Percentiles rank a stretch among this genome's conserved stretches.
Evolutionary conservation across 2,329 filamentous ascomycete genomes (phyloP).

Genomic region (Aureobasidium melanogenum): DNA sequence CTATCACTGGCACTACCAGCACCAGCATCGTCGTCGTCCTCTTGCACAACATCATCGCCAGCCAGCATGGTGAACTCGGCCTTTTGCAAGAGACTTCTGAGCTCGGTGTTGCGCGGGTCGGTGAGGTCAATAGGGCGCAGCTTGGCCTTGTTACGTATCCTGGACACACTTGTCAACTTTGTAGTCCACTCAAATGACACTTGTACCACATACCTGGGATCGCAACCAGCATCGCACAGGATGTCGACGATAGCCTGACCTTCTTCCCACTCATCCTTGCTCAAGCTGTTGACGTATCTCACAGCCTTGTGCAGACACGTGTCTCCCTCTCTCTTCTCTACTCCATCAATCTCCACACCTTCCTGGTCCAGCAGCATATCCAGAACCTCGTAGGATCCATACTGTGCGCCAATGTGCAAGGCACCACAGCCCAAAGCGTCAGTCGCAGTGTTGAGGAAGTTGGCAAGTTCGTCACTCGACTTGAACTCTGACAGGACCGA

Average conservation of each 20-base stretch:
- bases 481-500: slow-evolving; percentile 57
- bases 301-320: slow-evolving; percentile 74
- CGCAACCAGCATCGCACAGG: slow-evolving; percentile 71
- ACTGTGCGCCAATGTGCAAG: slow-evolving; percentile 78
- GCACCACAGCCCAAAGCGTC: slow-evolving; percentile 82
- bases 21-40: slow-evolving; percentile 34
- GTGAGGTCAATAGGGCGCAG: slow-evolving; percentile 64
- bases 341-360: slow-evolving; percentile 74
- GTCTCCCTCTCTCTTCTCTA: slow-evolving; percentile 62
- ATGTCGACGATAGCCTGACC: slow-evolving; percentile 63
- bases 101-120: slow-evolving; percentile 57
- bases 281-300: slow-evolving; percentile 64
- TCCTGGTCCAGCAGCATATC: slow-evolving; percentile 76
- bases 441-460: slow-evolving; percentile 75
- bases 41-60: slow-evolving; percentile 40
- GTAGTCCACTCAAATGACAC: background rate
- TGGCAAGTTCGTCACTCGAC: slow-evolving; percentile 53
- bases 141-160: slow-evolving; percentile 61
- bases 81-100: slow-evolving; percentile 57
- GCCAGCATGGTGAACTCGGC: slow-evolving; percentile 56
- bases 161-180: slow-evolving; percentile 15
- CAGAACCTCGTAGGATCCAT: slow-evolving; percentile 79
- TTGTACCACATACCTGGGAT: slow-evolving; percentile 36
- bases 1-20: slow-evolving; percentile 39
- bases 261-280: slow-evolving; percentile 53